Evolutionary conservation across 2,329 filamentous ascomycete species (phyloP).

Genomic region (Pseudogymnoascus sp.): DNA sequence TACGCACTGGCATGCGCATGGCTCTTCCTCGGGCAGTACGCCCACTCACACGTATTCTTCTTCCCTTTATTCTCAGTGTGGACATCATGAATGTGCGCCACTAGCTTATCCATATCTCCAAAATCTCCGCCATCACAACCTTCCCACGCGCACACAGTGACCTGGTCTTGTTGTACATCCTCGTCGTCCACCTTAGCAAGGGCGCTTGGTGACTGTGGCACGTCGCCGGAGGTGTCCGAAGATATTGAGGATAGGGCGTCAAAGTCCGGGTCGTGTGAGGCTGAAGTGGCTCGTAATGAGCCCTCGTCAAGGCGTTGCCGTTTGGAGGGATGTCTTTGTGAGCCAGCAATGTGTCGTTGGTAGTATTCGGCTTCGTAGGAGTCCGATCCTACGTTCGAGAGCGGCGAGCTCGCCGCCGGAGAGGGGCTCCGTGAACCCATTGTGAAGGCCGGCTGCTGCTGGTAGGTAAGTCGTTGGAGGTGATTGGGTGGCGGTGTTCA

Average conservation of each 20-base stretch:
- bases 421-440: conserved; percentile 40
- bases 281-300: conserved; percentile 19
- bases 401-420: conserved; percentile 47
- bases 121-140: conserved; percentile 64
- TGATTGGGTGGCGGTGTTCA: not conserved
- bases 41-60: conserved; percentile 98
- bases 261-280: conserved; percentile 34
- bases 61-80: conserved; percentile 92
- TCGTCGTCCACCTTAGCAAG: conserved; percentile 59
- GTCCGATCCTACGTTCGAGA: conserved; percentile 57
- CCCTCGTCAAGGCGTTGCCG: conserved; percentile 24
- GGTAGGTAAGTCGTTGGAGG: not conserved
- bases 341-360: conserved; percentile 40
- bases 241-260: conserved; percentile 66
- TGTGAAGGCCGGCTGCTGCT: conserved; percentile 13
- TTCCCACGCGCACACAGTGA: conserved; percentile 71
- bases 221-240: conserved; percentile 80
- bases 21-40: conserved; percentile 78
- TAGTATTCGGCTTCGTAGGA: conserved; percentile 48
- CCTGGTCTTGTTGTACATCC: conserved; percentile 63
- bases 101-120: conserved; percentile 71
- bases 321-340: conserved; percentile 27
- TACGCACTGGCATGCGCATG: conserved; percentile 92
- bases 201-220: conserved; percentile 58
- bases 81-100: conserved; percentile 80